A percentile compares a stretch with the other conserved stretches of the same genome.
phyloP scores from a whole-genome alignment of 108 stramenopile genomes.

The Nitzschia sp. region DNA sequence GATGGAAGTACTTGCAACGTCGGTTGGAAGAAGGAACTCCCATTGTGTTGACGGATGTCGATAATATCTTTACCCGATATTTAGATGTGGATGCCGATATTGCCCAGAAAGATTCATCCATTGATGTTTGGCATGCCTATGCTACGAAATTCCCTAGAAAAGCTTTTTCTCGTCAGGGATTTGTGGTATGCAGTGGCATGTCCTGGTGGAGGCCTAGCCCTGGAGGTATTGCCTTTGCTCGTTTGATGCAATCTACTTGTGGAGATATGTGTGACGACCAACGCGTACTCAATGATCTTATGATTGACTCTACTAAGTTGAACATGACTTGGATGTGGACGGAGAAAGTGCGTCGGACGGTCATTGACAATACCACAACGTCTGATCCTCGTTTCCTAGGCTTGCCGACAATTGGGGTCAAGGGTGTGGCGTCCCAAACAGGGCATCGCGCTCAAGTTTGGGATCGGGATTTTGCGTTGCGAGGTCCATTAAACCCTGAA shows the following conservation, averaged over 20 bases:
- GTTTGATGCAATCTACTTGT: slow-evolving; percentile 32
- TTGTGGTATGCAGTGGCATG: slow-evolving; percentile 51
- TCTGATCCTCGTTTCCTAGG: slow-evolving; percentile 26
- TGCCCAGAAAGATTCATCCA: slow-evolving; percentile 20
- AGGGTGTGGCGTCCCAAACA: slow-evolving; percentile 33
- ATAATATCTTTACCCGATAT: slow-evolving; percentile 50
- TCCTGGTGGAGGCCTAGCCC: slow-evolving; percentile 38
- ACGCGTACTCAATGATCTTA: slow-evolving; percentile 32
- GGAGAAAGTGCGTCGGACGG: background rate
- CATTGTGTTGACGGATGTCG: slow-evolving; percentile 52
- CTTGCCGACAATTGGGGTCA: slow-evolving; percentile 28
- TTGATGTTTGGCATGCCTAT: slow-evolving; percentile 52
- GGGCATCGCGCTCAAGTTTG: slow-evolving; percentile 50
- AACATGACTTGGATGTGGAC: slow-evolving; percentile 41
- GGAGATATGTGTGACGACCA: slow-evolving; percentile 56
- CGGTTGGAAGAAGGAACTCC: slow-evolving; percentile 37
- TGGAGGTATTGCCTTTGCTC: slow-evolving; percentile 29
- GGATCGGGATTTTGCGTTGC: slow-evolving; percentile 58
- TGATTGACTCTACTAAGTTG: slow-evolving; percentile 12
- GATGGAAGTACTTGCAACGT: slow-evolving; percentile 35
- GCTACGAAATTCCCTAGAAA: slow-evolving; percentile 40
- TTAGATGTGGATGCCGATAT: slow-evolving; percentile 31
- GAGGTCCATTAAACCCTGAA: slow-evolving; percentile 36
- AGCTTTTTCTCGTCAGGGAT: slow-evolving; percentile 29
- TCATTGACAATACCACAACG: background rate